Evolutionary conservation across 139 green algal genomes (phyloP).

Genomic region (Nannochloris sp.): DNA sequence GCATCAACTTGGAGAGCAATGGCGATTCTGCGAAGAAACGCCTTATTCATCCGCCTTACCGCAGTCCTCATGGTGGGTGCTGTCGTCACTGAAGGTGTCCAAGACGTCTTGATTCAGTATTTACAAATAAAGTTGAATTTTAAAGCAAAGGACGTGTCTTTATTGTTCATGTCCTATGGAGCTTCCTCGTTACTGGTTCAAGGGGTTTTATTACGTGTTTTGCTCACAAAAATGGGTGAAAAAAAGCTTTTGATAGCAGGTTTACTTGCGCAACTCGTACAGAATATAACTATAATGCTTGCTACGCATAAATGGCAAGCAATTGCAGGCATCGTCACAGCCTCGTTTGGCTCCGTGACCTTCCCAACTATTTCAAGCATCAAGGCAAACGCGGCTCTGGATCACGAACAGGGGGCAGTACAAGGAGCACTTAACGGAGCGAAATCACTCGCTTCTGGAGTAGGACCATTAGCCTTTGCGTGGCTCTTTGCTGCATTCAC

Average conservation of each 20-base stretch:
- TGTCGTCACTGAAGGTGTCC: conserved; percentile 42
- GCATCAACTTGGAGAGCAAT: conserved; percentile 1
- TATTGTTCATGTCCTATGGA: conserved; percentile 56
- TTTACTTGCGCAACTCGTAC: not conserved
- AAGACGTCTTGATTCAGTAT: conserved; percentile 74
- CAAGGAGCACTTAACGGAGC: conserved; percentile 59
- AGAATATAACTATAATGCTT: conserved; percentile 39
- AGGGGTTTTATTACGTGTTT: conserved; percentile 38
- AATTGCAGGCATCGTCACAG: conserved; percentile 28
- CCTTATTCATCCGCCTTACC: conserved; percentile 41
- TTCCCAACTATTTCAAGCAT: conserved; percentile 59
- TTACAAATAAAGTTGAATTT: conserved; percentile 68
- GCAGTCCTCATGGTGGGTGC: conserved; percentile 37
- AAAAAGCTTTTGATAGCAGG: conserved; percentile 42
- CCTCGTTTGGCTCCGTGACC: conserved; percentile 32
- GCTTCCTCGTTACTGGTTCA: conserved; percentile 58
- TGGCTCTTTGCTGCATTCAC: conserved; percentile 56
- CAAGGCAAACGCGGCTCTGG: conserved; percentile 42
- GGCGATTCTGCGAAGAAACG: conserved; percentile 39
- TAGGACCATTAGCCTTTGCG: conserved; percentile 63
- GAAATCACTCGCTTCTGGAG: conserved; percentile 47
- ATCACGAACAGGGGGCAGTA: conserved; percentile 32
- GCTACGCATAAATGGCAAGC: conserved; percentile 30
- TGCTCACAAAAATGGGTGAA: conserved; percentile 50
- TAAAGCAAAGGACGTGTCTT: conserved; percentile 43